Conservation (phyloP, 352 stramenopile genomes). For the Phytophthora nicotianae region DNA sequence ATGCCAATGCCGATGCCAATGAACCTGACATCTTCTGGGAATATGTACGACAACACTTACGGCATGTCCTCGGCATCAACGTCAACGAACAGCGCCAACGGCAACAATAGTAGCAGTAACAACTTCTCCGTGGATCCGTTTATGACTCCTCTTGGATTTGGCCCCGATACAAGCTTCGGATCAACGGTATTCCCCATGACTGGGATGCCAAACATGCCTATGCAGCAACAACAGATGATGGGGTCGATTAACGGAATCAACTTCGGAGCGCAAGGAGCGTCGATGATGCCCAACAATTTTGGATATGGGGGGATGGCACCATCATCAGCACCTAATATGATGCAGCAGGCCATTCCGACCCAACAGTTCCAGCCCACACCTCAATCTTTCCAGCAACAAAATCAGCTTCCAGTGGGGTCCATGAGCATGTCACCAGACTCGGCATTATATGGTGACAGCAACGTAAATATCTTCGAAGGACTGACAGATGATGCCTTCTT, state of each 20-base stretch:
- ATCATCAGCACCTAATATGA: constrained; percentile 34
- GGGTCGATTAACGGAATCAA: constrained; percentile 48
- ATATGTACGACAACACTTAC: constrained; percentile 58
- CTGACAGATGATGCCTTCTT: constrained; percentile 79
- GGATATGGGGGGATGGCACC: constrained; percentile 39
- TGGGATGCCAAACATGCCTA: constrained; percentile 47
- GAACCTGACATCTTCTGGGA: constrained; percentile 41
- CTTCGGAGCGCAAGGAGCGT: constrained; percentile 34
- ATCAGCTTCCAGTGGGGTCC: constrained; percentile 20
- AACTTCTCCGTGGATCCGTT: constrained; percentile 70
- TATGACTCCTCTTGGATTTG: constrained; percentile 57
- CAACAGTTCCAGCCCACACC: constrained; percentile 35
- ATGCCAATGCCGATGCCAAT: constrained; percentile 68
- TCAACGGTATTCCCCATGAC: constrained; percentile 43
- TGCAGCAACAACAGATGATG: constrained; percentile 54
- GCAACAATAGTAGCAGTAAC: constrained; percentile 33
- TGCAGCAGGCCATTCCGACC: constrained; percentile 26
- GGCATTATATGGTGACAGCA: constrained; percentile 54
- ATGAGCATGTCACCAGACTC: constrained; percentile 33
- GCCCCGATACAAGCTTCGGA: constrained; percentile 38
- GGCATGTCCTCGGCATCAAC: constrained; percentile 36
- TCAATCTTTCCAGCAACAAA: constrained; percentile 34
- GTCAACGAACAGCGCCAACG: constrained; percentile 20
- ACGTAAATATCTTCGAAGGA: constrained; percentile 77
- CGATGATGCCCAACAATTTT: constrained; percentile 53